Conservation (phyloP, 805 yeast genomes). For the Spathaspora hagerdaliae region DNA sequence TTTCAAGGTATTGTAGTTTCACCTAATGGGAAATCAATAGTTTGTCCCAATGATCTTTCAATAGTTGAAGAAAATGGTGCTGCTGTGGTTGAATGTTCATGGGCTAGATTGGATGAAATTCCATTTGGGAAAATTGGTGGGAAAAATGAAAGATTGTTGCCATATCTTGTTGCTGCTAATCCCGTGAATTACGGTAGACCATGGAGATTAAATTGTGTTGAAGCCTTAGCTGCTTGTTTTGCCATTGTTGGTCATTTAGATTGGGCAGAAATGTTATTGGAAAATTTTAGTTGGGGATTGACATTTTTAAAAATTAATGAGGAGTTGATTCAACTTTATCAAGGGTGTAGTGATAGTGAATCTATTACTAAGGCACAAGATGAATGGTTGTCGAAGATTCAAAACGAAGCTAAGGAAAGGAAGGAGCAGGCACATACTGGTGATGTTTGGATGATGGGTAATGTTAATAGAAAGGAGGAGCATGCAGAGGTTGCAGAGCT, state of each 20-base stretch:
- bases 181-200: constrained; percentile 97
- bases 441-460: constrained; percentile 78
- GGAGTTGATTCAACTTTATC: constrained; percentile 72
- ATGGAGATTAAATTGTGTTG: constrained; percentile 94
- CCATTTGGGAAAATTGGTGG: constrained; percentile 94
- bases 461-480: constrained; percentile 50
- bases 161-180: constrained; percentile 92
- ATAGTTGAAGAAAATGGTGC: constrained; percentile 79
- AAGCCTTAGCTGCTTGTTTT: constrained; percentile 95
- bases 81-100: constrained; percentile 98
- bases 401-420: constrained; percentile 60
- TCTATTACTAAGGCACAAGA: constrained; percentile 71
- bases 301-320: constrained; percentile 78
- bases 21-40: constrained; percentile 87
- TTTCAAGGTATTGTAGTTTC: constrained; percentile 88
- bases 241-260: constrained; percentile 89
- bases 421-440: constrained; percentile 45
- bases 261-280: constrained; percentile 77
- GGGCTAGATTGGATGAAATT: constrained; percentile 98
- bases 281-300: constrained; percentile 91
- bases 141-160: constrained; percentile 76
- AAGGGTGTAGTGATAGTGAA: constrained; percentile 74
- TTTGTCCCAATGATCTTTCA: constrained; percentile 80
- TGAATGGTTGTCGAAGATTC: constrained; percentile 66
- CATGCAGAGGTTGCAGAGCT: not conserved